Evolutionary conservation across 1,139 yeast species (phyloP).

Genomic region (Kodamaea fungicola): DNA sequence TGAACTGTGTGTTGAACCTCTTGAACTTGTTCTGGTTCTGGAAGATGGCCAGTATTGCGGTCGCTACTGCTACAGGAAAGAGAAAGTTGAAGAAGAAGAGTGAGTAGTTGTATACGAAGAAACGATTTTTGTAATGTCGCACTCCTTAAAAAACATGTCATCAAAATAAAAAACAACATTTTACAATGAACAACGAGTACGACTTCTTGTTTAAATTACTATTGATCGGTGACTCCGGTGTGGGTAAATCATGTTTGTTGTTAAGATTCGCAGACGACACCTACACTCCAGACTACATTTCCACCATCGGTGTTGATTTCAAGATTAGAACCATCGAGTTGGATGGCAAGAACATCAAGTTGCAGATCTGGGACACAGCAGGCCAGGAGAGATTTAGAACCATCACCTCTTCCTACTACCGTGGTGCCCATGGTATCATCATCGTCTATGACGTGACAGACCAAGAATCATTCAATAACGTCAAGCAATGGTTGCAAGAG

Average conservation of each 20-base stretch:
- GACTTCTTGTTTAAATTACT: slow-evolving; percentile 92
- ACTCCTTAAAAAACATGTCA: slow-evolving; percentile 5
- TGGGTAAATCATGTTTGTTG: slow-evolving; percentile 92
- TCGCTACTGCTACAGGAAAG: slow-evolving; percentile 30
- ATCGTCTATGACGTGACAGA: slow-evolving; percentile 98
- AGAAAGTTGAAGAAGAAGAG: slow-evolving; percentile 4
- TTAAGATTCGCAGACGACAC: slow-evolving; percentile 97
- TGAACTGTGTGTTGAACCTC: slow-evolving; percentile 63
- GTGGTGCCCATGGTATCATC: slow-evolving; percentile 98
- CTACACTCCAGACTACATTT: slow-evolving; percentile 93
- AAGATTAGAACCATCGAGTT: slow-evolving; percentile 95
- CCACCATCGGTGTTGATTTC: slow-evolving; percentile 97
- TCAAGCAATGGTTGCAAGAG: slow-evolving; percentile 98
- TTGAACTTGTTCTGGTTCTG: slow-evolving; percentile 78
- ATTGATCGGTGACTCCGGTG: slow-evolving; percentile 97
- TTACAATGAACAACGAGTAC: slow-evolving; percentile 78
- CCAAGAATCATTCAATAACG: slow-evolving; percentile 95
- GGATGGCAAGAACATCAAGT: slow-evolving; percentile 94
- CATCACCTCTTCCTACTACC: slow-evolving; percentile 93
- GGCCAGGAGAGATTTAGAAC: slow-evolving; percentile 98
- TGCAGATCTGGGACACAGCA: slow-evolving; percentile 99
- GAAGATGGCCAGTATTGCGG: slow-evolving; percentile 77
- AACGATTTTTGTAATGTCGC: not conserved
- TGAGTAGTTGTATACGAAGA: not conserved
- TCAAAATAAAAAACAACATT: slow-evolving; percentile 6